Evolutionary conservation across 768 basidiomycete species (phyloP).

Genomic region (Macrolepiota fuliginosa): DNA sequence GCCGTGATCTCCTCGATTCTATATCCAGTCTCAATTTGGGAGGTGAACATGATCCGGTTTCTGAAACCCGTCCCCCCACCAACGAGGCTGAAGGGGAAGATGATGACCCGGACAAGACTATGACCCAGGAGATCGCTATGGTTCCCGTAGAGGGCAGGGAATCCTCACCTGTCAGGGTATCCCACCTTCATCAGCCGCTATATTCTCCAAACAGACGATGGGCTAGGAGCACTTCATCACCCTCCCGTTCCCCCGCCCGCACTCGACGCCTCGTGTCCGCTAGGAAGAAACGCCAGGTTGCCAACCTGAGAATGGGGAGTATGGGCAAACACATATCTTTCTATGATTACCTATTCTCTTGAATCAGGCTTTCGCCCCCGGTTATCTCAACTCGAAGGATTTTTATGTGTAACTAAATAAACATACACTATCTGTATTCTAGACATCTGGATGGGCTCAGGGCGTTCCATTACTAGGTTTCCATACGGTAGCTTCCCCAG

Average conservation of each 20-base stretch:
- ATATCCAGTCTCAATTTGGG: conserved; percentile 4
- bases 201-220: conserved; percentile 25
- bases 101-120: conserved; percentile 15
- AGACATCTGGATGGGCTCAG: background rate
- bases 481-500: background rate
- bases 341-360: conserved; percentile 28
- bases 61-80: conserved; percentile 13
- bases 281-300: conserved; percentile 19
- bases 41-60: background rate
- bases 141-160: conserved; percentile 13
- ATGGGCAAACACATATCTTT: conserved; percentile 18
- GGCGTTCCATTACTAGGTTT: background rate
- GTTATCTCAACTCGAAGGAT: too few species aligned
- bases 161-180: conserved; percentile 20
- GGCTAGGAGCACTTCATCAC: conserved; percentile 46
- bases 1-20: background rate
- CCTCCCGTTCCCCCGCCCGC: conserved; percentile 53
- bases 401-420: too few species aligned
- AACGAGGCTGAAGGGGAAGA: background rate
- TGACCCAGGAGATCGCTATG: background rate
- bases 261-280: conserved; percentile 18
- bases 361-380: background rate
- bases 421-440: too few species aligned
- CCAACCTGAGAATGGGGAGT: conserved; percentile 15
- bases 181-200: conserved; percentile 27